Evolutionary conservation across 805 yeast genomes (phyloP), one percentile per base, ranked within the genome.

Genomic region (Starmerella vaccinii): DNA sequence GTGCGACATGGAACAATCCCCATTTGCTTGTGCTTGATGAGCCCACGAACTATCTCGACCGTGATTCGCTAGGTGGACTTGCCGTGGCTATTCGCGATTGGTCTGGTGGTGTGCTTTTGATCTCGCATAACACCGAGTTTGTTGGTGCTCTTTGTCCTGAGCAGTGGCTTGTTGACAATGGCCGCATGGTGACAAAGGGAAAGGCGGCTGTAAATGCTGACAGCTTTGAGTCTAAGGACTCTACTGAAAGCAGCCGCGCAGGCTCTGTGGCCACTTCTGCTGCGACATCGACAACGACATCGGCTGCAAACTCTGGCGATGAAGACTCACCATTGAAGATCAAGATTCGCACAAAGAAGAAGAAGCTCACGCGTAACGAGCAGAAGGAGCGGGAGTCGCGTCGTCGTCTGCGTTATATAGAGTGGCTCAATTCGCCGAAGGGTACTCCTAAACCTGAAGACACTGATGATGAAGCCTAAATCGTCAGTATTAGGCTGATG

Each of bases 1-100:
- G 97, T 71, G 97, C 97, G 57, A 90, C 90, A 92, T 90, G 98
- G 98, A 90, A 92, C 71, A 92, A 90, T 66, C 98, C 98, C 18
- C 98, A 90, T 69, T 77, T 90, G 68, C 77, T 90, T 57, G 98
- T 90, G 39, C 76, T 90, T 57, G 98, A 90, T 70, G 98, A 90
- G 77, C 98, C 98, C 67, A 90, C 97, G 63, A 90, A 90, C 73
- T 90, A 92, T 75, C 75, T 90, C 71, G 98, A 90, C 70, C 83
- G 98, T 75, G 98, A 90, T 68, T 89, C 97, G 23, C 76, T 90
- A 56, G 98, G 97, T 68, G 98, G 97, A 44, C 76, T 90, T 60
- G 97, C 98, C 26, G 80, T 90, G 61, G 98, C 98, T 46, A 92
- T 90, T 65, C 82, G 97, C 70, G 97, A 90, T 67, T 90, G 97